Evolutionary conservation across 768 basidiomycete genomes (phyloP).

Genomic region (Pisolithus albus): DNA sequence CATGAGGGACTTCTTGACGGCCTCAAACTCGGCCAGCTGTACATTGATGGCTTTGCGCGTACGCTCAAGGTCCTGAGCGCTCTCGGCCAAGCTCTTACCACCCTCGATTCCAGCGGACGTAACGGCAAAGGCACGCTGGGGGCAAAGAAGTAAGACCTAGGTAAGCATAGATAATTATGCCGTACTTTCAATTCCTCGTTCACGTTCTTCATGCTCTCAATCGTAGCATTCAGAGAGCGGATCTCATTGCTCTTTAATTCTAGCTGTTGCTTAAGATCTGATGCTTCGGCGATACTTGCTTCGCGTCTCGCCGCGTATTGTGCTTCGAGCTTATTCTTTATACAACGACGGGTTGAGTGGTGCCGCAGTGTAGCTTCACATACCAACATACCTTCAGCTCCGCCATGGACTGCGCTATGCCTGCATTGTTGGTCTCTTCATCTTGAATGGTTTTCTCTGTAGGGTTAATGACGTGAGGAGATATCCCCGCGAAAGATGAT

Average conservation of each 20-base stretch:
- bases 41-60: conserved; percentile 95
- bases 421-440: conserved; percentile 79
- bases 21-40: conserved; percentile 98
- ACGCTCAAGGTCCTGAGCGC: conserved; percentile 94
- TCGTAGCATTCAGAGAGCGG: conserved; percentile 72
- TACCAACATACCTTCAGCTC: conserved; percentile 71
- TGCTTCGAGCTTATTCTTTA: conserved; percentile 84
- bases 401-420: conserved; percentile 75
- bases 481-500: neutral
- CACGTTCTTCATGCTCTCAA: conserved; percentile 90
- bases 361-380: neutral
- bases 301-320: conserved; percentile 93
- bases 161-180: conserved; percentile 6
- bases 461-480: conserved; percentile 7
- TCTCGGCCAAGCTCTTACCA: conserved; percentile 94
- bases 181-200: conserved; percentile 96
- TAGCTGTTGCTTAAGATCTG: conserved; percentile 84
- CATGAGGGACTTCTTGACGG: conserved; percentile 98
- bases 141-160: conserved; percentile 3
- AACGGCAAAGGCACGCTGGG: conserved; percentile 90
- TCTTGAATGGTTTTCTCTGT: conserved; percentile 89
- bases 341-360: conserved; percentile 2
- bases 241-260: conserved; percentile 81
- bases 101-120: conserved; percentile 97
- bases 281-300: conserved; percentile 75